phyloP scores from a whole-genome alignment of 2,329 filamentous ascomycete genomes.

The Ophiostoma montium region DNA sequence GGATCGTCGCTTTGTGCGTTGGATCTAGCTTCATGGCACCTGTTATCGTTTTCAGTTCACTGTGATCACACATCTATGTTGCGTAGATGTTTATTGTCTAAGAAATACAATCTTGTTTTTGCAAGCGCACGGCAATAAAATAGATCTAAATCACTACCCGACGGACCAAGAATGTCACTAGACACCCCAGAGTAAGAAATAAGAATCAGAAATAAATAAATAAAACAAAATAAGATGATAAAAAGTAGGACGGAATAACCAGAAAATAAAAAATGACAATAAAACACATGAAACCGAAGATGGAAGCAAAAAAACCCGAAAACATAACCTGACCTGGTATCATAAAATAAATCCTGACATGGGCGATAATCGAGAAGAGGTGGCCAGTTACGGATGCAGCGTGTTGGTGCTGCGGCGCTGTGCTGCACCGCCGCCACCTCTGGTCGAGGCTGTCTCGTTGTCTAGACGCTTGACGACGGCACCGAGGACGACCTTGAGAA shows the following conservation, averaged over 20 bases:
- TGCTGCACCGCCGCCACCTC: background rate
- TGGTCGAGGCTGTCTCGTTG: background rate
- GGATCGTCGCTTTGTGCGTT: background rate
- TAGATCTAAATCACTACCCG: no score
- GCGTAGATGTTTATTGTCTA: no score
- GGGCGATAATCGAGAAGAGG: no score
- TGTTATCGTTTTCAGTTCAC: no score
- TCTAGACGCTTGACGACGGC: conserved; percentile 41
- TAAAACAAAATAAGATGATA: background rate
- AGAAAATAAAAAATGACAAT: background rate
- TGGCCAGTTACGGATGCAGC: background rate
- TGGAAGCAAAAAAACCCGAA: background rate
- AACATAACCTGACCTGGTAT: no score
- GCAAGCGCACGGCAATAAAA: no score
- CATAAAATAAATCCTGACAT: no score
- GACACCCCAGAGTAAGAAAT: no score
- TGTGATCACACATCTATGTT: no score
- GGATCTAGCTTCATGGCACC: background rate
- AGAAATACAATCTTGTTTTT: no score
- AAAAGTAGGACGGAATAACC: background rate
- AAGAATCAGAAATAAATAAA: background rate
- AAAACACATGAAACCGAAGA: background rate
- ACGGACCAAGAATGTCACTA: no score
- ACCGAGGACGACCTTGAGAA: conserved; percentile 74
- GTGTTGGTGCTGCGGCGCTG: background rate